Base-by-base conservation (phyloP, 768 basidiomycete genomes). In the Rhodotorula kratochvilovae region DNA sequence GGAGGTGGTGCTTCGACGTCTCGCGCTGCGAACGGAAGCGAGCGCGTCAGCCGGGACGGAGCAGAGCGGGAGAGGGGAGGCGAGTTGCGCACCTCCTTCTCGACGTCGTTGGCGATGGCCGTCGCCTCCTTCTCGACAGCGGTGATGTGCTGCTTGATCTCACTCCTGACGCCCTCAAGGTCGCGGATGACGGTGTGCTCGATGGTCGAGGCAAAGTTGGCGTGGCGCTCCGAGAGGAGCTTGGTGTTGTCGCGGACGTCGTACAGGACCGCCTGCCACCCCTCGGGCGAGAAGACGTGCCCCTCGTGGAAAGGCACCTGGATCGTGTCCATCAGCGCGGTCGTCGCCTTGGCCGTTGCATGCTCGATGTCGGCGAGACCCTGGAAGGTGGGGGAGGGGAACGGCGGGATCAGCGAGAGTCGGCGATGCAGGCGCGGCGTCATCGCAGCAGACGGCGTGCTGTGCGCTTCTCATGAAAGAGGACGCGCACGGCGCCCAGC, bases 51-150 rank as follows among this genome's bases (percentile, higher is more conserved):
- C 1, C 19, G 12, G 13, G 27, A 31, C 29, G 8, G 23, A 19
- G 17, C 25, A 31, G n/a, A 19, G 23, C 7, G 27, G 16, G 23
- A 11, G 13, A 42, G 27, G 5, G 10, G 17, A 35, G 35, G 23
- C 19, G 2, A 7, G 43, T 2, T 15, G 35, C 72, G 53, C 23
- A 70, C 72, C 73, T 74, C 73, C 57, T 70, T 68, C 57, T 66
- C 70, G 33, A 75, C 74, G 19, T 66, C 53, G 33, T 71, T 67
- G 4, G 74, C 74, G 33, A 75, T 31, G 3, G 56, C 53, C 7
- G 67, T 58, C 8, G 74, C 96, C 70, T 75, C 74, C 74, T 75
- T 75, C 74, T 75, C 74, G 50, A 75, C 88, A 54, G 90, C 91
- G 86, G 60, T 17, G 67, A 75, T 75, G 67, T 75, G 74, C 19